A percentile compares a stretch with the other conserved stretches of the same genome.
Evolutionary conservation across 208 protist species (phyloP).

Genomic region (Leishmania major): DNA sequence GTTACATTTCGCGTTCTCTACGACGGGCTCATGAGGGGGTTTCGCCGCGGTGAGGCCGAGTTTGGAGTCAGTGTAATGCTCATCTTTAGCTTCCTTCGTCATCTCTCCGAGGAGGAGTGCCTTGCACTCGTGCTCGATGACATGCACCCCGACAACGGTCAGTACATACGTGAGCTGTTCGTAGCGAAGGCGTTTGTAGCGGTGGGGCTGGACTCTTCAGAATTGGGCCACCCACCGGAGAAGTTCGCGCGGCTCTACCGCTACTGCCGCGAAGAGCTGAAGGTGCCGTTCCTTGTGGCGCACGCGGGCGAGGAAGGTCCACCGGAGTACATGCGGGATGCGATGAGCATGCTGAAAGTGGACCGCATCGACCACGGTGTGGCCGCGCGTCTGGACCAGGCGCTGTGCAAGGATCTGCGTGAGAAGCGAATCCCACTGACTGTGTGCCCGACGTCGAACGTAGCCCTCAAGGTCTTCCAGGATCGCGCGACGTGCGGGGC

Average conservation of each 20-base stretch:
- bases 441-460: constrained; percentile 62
- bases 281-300: constrained; percentile 42
- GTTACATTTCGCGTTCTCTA: constrained; percentile 46
- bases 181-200: constrained; percentile 43
- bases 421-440: constrained; percentile 39
- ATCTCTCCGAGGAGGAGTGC: constrained; percentile 48
- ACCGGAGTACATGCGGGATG: constrained; percentile 34
- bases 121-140: constrained; percentile 40
- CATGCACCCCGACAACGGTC: constrained; percentile 27
- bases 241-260: constrained; percentile 59
- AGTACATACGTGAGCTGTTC: constrained; percentile 48
- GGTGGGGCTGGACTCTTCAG: constrained; percentile 52
- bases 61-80: constrained; percentile 39
- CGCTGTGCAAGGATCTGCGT: constrained; percentile 29
- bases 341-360: constrained; percentile 39
- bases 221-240: constrained; percentile 46
- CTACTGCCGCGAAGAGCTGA: constrained; percentile 43
- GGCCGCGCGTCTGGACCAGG: constrained; percentile 26
- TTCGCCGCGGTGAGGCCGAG: constrained; percentile 34
- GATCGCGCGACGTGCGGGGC: constrained; percentile 18
- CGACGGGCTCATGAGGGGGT: constrained; percentile 44
- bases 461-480: constrained; percentile 47
- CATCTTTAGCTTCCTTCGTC: constrained; percentile 59
- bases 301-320: constrained; percentile 66
- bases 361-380: constrained; percentile 62